Base-by-base conservation (phyloP, 352 stramenopile species). In the Globisporangium irregulare region DNA sequence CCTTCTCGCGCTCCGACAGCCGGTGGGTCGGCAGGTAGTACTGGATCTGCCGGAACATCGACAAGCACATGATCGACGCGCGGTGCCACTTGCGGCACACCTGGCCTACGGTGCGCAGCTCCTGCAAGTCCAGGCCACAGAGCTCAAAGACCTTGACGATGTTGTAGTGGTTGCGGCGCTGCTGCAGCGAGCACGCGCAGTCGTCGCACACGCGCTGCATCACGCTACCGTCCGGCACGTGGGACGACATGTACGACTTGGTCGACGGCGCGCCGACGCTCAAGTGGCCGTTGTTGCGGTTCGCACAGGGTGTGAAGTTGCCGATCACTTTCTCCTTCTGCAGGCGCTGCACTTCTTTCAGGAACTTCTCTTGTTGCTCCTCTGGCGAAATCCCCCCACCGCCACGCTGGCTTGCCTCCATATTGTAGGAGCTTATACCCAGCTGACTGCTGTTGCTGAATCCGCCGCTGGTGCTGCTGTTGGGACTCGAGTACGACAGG, bases 81-180 rank as follows among this genome's bases (percentile, higher is more conserved):
- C 87, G 87, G 59, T 95, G 87, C 87, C 87, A 95, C 65, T 93
- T 93, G 58, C 87, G 85, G 63, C 87, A 95, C 38, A 95, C 87
- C 67, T 93, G 87, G 0, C 87, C 87, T 18, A 95, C 67, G 3
- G 75, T 81, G 10, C 87, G 84, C 34, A 95, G 73, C 60, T 93
- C 83, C 59, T 89, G 79, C 55, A 95, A 68, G 58, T 95, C 72
- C 46, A 93, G 91, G 50, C 86, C 82, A n/a, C 85, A 93, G 32
- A 95, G 67, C 59, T 95, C 87, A 66, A 95, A 93, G 9, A 95
- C 85, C 53, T 88, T 88, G 38, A 95, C 86, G 4, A 85, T 93
- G 67, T 93, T 92, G 73, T 95, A 92, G 68, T 95, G 87, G 55
- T 92, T 86, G 20, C 86, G 76, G n/a, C 87, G 84, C 62, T 95